Evolutionary conservation across 441 rosid species (phyloP), one percentile per base, ranked within the genome.

Genomic region (Geranium incanum): DNA sequence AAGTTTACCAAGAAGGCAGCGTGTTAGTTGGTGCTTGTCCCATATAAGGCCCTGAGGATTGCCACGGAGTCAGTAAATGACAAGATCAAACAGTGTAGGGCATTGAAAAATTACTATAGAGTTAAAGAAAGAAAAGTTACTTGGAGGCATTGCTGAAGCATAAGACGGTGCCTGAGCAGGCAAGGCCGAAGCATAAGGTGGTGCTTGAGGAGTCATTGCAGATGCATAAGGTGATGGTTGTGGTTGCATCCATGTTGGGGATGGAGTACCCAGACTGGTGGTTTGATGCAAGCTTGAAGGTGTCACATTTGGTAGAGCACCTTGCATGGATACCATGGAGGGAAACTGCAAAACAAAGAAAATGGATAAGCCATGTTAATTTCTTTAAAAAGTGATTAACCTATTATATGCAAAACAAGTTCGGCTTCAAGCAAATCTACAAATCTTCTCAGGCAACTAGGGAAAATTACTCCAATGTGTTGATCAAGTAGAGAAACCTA

Each of bases 301-400:
- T 38, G 85, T 78, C 68, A 77, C 43, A 75, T 71, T 85, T 65
- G 86, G 95, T 70, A 90, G 75, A 66, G 89, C 88, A 71, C 87
- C 78, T 80, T 87, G 94, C 76, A 87, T 77, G 72, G 97, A 64
- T 33, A 74, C 81, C 91, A 92, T 83, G 74, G 93, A 85, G 82
- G 94, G 94, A 77, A 90, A 95, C 92, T 84, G 76, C 81, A 89
- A 15, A 71, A 68, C 7, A 72, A 69, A 71, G 62, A 72, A 48
- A 28, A 72, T 3, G 75, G 37, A 19, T 16, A 13, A 68, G 60
- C 16, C 1, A 6, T 2, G 19, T 13, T 63, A 41, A 15, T 12
- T 33, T 63, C 28, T 8, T 28, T 28, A 28, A 6, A 9, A 16
- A 18, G 3, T n/a, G 18, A 57, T n/a, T 55, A n/a, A 55, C 6